Base-by-base conservation (phyloP, 2,329 filamentous ascomycete species). In the Fusarium protoensiforme region DNA sequence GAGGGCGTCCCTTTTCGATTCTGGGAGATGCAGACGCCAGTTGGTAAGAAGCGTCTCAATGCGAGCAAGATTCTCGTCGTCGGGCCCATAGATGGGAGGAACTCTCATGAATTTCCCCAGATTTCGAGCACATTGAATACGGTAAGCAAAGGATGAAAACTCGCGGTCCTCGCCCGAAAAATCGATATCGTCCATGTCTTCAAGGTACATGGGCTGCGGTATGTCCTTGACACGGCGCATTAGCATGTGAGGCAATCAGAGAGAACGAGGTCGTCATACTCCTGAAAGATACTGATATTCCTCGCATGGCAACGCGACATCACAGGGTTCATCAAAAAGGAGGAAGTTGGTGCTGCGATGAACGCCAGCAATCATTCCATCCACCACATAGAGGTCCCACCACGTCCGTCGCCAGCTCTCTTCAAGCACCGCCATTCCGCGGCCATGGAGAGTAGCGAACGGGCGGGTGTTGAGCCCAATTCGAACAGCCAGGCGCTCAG, bases 331-430 rank as follows among this genome's bases (percentile, higher is more conserved):
- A 62, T 92, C 90, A 73, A 90, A 93, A 27, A 94, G 86, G n/a
- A 88, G 82, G 80, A 94, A 93, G 64, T 90, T 92, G 46, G 92
- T 92, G 69, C 90, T 89, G 14, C 91, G 89, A 74, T 93, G 93
- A 74, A 97, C 91, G 5, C 93, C 94, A 7, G 94, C 93, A 74
- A 97, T 88, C 88, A 97, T 92, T 63, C 92, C 94, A 79, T 97
- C 94, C 16, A 94, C 89, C n/a, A 94, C 88, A 78, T 92, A 96
- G 5, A 91, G 79, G 70, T 91, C 94, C 95, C 95, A 98, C 95
- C 95, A 98, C 2, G 95, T 98, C 67, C 95, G 88, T 20, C 94
- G 89, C 89, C 94, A 92, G 80, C 92, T 94, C 81, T 98, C 95
- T 79, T 96, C 93, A 4, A 95, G 80, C 2, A 94, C 85, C 0